Base-by-base conservation (phyloP, 1,284 basidiomycete species). In the Megacollybia platyphylla region DNA sequence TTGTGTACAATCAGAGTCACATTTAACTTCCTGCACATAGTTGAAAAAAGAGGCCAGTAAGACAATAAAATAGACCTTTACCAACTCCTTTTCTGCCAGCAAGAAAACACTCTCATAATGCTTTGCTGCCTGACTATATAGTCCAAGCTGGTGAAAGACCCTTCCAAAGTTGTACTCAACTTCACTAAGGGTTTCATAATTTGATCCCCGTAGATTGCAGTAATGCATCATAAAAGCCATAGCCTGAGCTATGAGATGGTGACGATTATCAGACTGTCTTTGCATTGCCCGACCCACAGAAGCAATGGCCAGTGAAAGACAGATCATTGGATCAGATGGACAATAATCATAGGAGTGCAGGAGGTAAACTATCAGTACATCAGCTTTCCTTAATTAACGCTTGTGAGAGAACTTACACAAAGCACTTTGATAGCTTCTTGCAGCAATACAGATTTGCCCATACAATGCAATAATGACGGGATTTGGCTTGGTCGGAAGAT, bases 151-250 rank as follows among this genome's bases (percentile, higher is more conserved):
- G 55, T 98, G 93, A 56, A 96, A 96, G 0, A 80, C 75, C 36
- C 94, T 68, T 0, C 84, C 94, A 56, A 89, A 87, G 57, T 97
- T 97, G 61, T 81, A 97, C 50, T 97, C 90, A 1, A 92, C 81
- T 55, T 92, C 87, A 36, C 74, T 70, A 10, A 68, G 46, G 39
- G 76, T 75, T n/a, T 62, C 59, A 2, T 61, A 56, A 30, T 66
- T 60, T 0, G 51, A 54, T 45, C 67, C 62, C 38, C 73, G 66
- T 29, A 84, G 53, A 13, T 68, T 63, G 11, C 87, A 72, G 58
- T 94, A 93, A 39, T 77, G 71, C 0, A 79, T 70, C 29, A 94
- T 60, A 59, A 92, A 94, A 0, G 83, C 86, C 63, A 92, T 70
- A 0, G 74, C 87, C 87, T 93, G 42, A 5, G 40, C 68, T 38